A percentile compares a stretch with the other conserved stretches of the same genome.
Evolutionary conservation across 495 filamentous ascomycete species (phyloP).

Genomic region (Sordaria brevicollis): DNA sequence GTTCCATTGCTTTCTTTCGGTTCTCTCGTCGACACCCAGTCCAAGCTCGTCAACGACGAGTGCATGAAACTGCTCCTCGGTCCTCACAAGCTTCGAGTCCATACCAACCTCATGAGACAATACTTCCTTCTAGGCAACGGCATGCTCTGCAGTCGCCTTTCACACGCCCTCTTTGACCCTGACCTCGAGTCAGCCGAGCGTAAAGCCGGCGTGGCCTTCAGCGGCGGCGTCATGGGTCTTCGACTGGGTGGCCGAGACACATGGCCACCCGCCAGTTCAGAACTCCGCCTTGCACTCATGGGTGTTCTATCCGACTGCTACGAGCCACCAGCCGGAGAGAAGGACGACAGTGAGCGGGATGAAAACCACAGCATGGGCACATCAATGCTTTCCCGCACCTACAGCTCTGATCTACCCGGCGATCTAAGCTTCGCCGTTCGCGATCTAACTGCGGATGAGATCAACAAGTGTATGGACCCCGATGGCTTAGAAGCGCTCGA

Average conservation of each 20-base stretch:
- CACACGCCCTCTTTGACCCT: conserved; percentile 75
- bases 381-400: conserved; percentile 9
- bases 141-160: conserved; percentile 66
- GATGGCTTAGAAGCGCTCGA: conserved; percentile 77
- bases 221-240: conserved; percentile 67
- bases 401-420: conserved; percentile 55
- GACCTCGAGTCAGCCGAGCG: conserved; percentile 75
- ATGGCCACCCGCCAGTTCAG: conserved; percentile 91
- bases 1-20: conserved; percentile 65
- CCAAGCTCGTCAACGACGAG: conserved; percentile 62
- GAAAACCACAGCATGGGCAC: not conserved
- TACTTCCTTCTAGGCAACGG: conserved; percentile 82
- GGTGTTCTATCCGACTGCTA: conserved; percentile 76
- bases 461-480: conserved; percentile 68
- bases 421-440: conserved; percentile 79
- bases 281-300: conserved; percentile 78
- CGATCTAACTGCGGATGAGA: conserved; percentile 64
- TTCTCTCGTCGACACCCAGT: conserved; percentile 63
- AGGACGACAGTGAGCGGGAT: not conserved
- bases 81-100: conserved; percentile 59
- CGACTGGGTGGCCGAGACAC: conserved; percentile 63
- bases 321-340: conserved; percentile 9
- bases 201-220: conserved; percentile 52
- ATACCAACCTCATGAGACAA: conserved; percentile 64
- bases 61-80: conserved; percentile 73